Base-by-base conservation (phyloP, 169 alveolate genomes). In the Cryptosporidium tyzzeri region DNA sequence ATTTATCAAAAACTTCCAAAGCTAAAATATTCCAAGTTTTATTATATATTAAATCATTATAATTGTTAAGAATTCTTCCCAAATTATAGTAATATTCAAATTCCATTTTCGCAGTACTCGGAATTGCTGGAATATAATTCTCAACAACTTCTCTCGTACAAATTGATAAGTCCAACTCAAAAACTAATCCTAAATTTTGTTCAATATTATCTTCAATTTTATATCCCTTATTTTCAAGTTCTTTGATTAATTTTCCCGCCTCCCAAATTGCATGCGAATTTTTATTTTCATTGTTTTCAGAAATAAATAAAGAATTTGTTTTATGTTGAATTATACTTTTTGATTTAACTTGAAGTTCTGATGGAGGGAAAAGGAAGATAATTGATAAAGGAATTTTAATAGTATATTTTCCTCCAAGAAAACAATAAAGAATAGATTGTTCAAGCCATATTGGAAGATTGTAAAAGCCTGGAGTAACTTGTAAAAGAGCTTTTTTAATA, bases 381-480 rank as follows among this genome's bases (percentile, higher is more conserved):
- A 62, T 16, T 37, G 89, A 41, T 6, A 33, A 26, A 1, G 89
- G 89, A 16, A 80, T 31, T 35, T 80, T 44, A 3, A 80, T 7
- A 6, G 44, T 59, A n/a, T 62, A 80, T 23, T 62, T 41, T 2
- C 75, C 75, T 31, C 73, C 75, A 29, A 62, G 59, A 65, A 16
- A 65, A 53, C 89, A 80, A 26, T 80, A 41, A 16, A 29, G 16
- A 59, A 80, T 41, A 3, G 75, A 62, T 33, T 35, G 45, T 31
- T 80, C 89, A 31, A 80, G 75, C 89, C 89, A 80, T 6, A 80
- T 33, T 12, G 89, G 89, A 21, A 53, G 50, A 21, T 53, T 80
- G 53, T 62, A 80, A 33, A 61, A 67, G 31, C 80, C 89, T 41
- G 89, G 89, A 12, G 75, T 61, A 26, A 80, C 37, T 48, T 23